phyloP scores from a whole-genome alignment of 2,329 filamentous ascomycete species.

The Mycosphaerella sp. region DNA sequence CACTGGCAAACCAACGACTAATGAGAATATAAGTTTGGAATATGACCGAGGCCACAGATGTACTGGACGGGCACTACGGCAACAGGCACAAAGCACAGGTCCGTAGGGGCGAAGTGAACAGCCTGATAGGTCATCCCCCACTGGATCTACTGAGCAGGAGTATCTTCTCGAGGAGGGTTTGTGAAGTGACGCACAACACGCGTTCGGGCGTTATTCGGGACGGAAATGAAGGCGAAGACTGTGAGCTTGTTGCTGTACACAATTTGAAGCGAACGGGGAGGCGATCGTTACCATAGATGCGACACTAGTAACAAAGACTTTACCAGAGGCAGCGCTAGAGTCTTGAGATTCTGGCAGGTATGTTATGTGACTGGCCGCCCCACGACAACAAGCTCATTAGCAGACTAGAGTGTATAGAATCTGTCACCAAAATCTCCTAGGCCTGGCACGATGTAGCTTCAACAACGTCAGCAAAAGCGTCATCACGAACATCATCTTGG shows the following conservation, averaged over 20 bases:
- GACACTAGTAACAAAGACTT: neutral
- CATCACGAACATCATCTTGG: slow-evolving; percentile 1
- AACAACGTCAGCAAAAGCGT: slow-evolving; percentile 32
- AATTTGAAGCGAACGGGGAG: slow-evolving; percentile 25
- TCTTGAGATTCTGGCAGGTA: neutral
- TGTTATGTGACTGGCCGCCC: neutral
- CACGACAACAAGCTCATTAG: neutral
- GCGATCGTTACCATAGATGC: neutral
- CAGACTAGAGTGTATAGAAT: slow-evolving; percentile 69
- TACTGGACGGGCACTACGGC: too few relatives aligned
- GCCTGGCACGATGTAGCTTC: slow-evolving; percentile 88
- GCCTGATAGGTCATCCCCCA: too few relatives aligned
- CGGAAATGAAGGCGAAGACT: slow-evolving; percentile 25
- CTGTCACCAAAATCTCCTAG: slow-evolving; percentile 93
- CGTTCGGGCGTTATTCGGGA: slow-evolving; percentile 27
- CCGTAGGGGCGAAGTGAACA: too few relatives aligned
- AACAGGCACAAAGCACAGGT: too few relatives aligned
- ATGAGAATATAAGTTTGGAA: too few relatives aligned
- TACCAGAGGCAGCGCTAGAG: neutral
- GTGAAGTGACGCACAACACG: slow-evolving; percentile 19
- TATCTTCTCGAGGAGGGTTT: slow-evolving; percentile 9
- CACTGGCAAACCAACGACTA: too few relatives aligned
- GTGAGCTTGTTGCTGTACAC: slow-evolving; percentile 23
- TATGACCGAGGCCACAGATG: too few relatives aligned
- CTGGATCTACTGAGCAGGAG: too few relatives aligned